A percentile compares a stretch with the other conserved stretches of the same genome.
These are phyloP conservation scores for Cyclaneusma minus DNA, from an alignment of 2,329 filamentous ascomycete genomes.

Conservation along the genomic window DNA sequence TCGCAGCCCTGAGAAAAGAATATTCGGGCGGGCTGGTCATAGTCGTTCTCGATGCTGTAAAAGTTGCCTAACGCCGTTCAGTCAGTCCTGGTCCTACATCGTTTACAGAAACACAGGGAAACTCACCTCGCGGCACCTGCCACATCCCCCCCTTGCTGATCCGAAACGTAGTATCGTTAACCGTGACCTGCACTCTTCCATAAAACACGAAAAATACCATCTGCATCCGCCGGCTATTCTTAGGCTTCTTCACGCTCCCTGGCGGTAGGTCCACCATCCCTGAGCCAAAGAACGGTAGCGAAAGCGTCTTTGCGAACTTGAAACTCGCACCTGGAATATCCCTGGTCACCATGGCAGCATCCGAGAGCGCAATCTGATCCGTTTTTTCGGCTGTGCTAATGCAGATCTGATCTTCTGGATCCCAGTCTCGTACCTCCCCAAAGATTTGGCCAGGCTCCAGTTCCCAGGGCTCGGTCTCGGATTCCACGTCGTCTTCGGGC, in stretches of 20 bases:
- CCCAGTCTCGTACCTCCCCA: slow-evolving; percentile 50
- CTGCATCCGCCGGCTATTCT: slow-evolving; percentile 92
- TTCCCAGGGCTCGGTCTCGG: slow-evolving; percentile 57
- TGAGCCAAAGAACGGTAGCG: slow-evolving; percentile 71
- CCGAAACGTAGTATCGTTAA: slow-evolving; percentile 62
- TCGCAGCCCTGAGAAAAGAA: slow-evolving; percentile 90
- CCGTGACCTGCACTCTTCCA: slow-evolving; percentile 66
- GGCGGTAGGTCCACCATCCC: slow-evolving; percentile 82
- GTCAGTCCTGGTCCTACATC: slow-evolving; percentile 1
- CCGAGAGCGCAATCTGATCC: slow-evolving; percentile 34
- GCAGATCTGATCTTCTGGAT: slow-evolving; percentile 41
- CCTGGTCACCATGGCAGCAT: slow-evolving; percentile 33
- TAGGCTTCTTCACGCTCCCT: slow-evolving; percentile 68
- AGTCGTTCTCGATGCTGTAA: slow-evolving; percentile 79
- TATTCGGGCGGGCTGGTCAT: slow-evolving; percentile 54
- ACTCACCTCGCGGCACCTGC: slow-evolving; percentile 85
- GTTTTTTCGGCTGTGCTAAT: slow-evolving; percentile 36
- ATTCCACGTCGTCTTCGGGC: slow-evolving; percentile 31
- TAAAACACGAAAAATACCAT: slow-evolving; percentile 88
- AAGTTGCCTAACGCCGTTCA: slow-evolving; percentile 56
- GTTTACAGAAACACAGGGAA: slow-evolving; percentile 3
- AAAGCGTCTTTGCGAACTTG: slow-evolving; percentile 77
- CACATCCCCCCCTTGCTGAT: slow-evolving; percentile 81
- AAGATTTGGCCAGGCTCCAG: slow-evolving; percentile 44
- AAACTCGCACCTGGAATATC: slow-evolving; percentile 56